Base-by-base conservation (phyloP, 2,329 filamentous ascomycete genomes). In the Arthrobotrys entomopaga region DNA sequence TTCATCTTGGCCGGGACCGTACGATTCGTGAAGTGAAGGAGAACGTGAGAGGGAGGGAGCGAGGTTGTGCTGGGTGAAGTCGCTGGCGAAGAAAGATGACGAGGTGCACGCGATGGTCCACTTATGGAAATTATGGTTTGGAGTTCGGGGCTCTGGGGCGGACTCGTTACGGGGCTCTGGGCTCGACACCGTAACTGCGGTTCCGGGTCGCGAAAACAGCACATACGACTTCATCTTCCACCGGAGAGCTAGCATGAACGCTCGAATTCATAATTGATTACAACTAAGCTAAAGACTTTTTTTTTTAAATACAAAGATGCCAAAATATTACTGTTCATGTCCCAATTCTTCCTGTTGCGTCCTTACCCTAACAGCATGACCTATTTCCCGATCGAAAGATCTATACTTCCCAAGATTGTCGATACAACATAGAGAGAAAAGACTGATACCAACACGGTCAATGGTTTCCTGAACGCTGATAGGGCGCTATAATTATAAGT, bases 401-500 rank as follows among this genome's bases (percentile, higher is more conserved):
- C 90, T 76, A 97, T 84, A 79, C 87, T 89, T 34, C 92, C 90
- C 71, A 97, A 81, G 2, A 88, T 83, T 89, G 91, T 97, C 3
- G 87, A 86, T 1, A 88, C 85, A 46, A 88, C 84, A 82, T 96
- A 97, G 11, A 96, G 83, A n/a, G 86, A 84, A 77, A 96, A 80
- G 76, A 91, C 83, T 78, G 90, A 92, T 34, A 84, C 84, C 77
- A 95, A 92, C 73, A 98, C 87, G 22, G 94, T 88, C 19, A 96
- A 77, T 0, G 95, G 95, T 84, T 99, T 99, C 79, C 93, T 88
- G 79, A 97, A 87, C 43, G 87, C 88, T 26, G 91, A 90, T 1
- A 86, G 80, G 77, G 90, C 85, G 1, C 93, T 87, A 80, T 95
- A 92, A 76, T 97, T 91, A 82, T 99, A 99, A 1, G 91, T 90